Evolutionary conservation across 2,329 filamentous ascomycete species (phyloP), one percentile per base, ranked within the genome.

Genomic region (Venturia nashicola): DNA sequence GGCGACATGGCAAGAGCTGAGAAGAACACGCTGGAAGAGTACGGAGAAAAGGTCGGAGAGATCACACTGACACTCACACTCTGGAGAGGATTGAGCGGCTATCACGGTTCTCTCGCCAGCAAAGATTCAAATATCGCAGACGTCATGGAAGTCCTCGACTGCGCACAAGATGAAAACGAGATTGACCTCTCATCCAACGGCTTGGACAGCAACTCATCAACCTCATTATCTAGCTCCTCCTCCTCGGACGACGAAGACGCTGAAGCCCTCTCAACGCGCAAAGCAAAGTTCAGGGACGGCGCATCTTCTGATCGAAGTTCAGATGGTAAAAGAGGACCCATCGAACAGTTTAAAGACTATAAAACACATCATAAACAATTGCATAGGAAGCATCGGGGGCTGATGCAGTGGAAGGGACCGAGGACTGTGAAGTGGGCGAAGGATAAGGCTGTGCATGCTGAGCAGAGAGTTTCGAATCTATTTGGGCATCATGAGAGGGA

Each of bases 331-430:
- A 75, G 79, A 66, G 84, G 79, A 46, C 70, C 76, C 44, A 73
- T 78, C 11, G 80, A 81, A 54, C 77, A 82, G 70, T 65, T 85
- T 57, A 81, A 79, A 64, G 85, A 88, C 65, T 88, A 86, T 70
- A 83, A 81, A 70, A 77, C 79, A 65, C 77, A 85, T 68, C 77
- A 80, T 67, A 83, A 81, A 72, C 79, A 82, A 66, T 74, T 88
- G 67, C 86, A 89, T 72, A 77, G 86, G 60, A 81, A 83, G 70
- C 85, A 91, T 69, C 76, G 85, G 27, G 88, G 88, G 0, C 71
- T 88, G 48, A 91, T 91, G 88, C 88, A 91, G 74, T 91, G 86
- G 84, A 82, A 81, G 70, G 71, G 70, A 69, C 81, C 79, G 23
- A 77, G 77, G 71, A 84, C 74, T 63, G 74, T 77, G 65, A 82